A percentile compares a stretch with the other conserved stretches of the same genome.
These are phyloP conservation scores for Cymbopogon flexuosus DNA, from an alignment of 202 grass and related monocot genomes.

Conservation along the genomic window DNA sequence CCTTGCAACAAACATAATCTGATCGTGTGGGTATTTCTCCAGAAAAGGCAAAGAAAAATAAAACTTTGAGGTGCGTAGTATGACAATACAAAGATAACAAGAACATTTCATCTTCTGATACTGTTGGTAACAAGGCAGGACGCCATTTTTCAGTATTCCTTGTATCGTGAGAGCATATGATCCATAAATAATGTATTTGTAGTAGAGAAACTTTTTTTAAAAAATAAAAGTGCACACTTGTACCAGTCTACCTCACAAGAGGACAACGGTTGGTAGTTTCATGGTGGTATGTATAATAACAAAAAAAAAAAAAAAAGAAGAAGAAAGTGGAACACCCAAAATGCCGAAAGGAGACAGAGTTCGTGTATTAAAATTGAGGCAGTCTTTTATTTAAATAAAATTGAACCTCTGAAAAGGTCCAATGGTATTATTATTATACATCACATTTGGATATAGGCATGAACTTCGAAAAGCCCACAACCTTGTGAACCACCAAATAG, in stretches of 20 bases:
- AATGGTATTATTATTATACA: constrained; percentile 9
- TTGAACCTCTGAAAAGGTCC: background rate
- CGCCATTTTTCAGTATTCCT: background rate
- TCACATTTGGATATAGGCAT: constrained; percentile 10
- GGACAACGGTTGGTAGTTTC: background rate
- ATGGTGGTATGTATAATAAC: background rate
- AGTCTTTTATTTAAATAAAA: constrained; percentile 21
- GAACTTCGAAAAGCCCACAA: background rate
- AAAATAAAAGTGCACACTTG: background rate
- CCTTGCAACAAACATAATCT: background rate
- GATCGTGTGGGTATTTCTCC: background rate
- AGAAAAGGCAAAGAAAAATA: background rate
- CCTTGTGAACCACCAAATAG: background rate
- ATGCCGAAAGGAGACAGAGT: background rate
- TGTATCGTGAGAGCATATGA: no score
- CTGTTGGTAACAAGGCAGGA: background rate
- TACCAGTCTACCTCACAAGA: background rate
- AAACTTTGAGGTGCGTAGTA: background rate
- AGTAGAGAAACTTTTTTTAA: background rate
- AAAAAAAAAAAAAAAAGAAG: no score
- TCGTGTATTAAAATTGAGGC: background rate
- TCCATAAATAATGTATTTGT: background rate
- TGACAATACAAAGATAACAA: background rate
- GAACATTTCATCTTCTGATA: background rate
- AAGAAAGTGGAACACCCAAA: background rate